phyloP scores from a whole-genome alignment of 441 rosid species.

The Capsella rubella region DNA sequence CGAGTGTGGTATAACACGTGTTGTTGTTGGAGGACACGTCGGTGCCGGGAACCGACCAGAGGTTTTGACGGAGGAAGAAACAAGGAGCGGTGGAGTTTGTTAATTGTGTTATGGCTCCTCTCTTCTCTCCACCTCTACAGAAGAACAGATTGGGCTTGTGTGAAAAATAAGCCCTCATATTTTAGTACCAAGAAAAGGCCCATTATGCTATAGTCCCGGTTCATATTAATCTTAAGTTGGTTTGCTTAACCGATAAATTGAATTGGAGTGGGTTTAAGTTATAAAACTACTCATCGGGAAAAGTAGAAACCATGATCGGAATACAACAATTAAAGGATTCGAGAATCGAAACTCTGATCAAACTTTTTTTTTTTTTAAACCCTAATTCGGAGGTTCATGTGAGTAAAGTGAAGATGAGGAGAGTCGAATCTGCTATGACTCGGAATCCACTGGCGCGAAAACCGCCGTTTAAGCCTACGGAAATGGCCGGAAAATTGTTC shows the following conservation, averaged over 20 bases:
- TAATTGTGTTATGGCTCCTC: background rate
- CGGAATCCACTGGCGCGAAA: background rate
- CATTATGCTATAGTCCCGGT: background rate
- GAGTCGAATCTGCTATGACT: background rate
- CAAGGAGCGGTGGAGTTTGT: background rate
- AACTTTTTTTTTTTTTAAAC: background rate
- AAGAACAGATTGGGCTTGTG: background rate
- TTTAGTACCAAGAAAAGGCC: constrained; percentile 5
- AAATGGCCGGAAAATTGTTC: background rate
- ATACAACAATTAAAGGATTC: no score
- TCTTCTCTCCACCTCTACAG: background rate
- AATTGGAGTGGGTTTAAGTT: no score
- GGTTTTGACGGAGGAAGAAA: constrained; percentile 11
- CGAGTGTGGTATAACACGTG: constrained; percentile 17
- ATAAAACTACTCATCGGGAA: background rate
- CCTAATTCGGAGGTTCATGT: background rate
- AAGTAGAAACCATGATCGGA: no score
- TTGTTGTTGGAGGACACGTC: constrained; percentile 10
- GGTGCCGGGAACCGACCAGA: constrained; percentile 21
- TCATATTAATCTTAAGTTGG: background rate
- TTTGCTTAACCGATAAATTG: constrained; percentile 6
- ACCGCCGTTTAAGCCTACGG: background rate
- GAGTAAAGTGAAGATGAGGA: background rate
- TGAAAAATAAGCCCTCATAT: background rate
- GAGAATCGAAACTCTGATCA: no score